Conservation (phyloP, 169 alveolate genomes). For the Eimeria falciformis region DNA sequence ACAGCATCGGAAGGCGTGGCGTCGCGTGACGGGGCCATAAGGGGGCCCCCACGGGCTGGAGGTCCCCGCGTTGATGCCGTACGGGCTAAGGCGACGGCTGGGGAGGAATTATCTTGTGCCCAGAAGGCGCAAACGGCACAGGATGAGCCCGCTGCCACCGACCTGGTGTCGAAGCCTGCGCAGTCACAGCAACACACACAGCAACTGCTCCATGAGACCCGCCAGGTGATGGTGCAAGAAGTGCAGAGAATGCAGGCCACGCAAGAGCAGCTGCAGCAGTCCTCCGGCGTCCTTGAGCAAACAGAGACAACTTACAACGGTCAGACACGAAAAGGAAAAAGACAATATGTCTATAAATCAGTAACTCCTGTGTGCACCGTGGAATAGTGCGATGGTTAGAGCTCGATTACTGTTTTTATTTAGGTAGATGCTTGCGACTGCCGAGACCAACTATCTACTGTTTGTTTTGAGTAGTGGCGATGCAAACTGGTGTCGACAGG, state of each 20-base stretch:
- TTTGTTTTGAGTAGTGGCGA: no score
- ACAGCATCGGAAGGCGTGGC: background rate
- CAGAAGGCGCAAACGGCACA: background rate
- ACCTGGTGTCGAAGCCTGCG: background rate
- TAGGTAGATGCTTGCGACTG: no score
- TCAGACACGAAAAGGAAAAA: conserved; percentile 31
- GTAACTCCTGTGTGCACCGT: no score
- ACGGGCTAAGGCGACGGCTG: conserved; percentile 62
- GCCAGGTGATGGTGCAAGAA: conserved; percentile 68
- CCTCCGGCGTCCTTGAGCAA: conserved; percentile 71
- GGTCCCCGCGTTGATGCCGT: conserved; percentile 65
- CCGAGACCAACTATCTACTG: no score
- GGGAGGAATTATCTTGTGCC: conserved; percentile 13
- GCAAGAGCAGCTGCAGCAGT: conserved; percentile 73
- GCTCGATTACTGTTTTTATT: no score
- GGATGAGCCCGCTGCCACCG: background rate
- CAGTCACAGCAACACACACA: conserved; percentile 48
- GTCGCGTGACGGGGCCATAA: conserved; percentile 30
- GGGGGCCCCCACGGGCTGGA: conserved; percentile 45
- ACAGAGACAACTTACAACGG: conserved; percentile 75
- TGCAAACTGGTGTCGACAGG: no score
- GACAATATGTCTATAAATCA: no score
- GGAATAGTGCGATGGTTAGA: no score
- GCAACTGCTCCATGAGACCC: conserved; percentile 74
- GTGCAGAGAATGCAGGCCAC: conserved; percentile 77